Evolutionary conservation across 768 basidiomycete genomes (phyloP), one percentile per base, ranked within the genome.

Genomic region (Lactarius vividus): DNA sequence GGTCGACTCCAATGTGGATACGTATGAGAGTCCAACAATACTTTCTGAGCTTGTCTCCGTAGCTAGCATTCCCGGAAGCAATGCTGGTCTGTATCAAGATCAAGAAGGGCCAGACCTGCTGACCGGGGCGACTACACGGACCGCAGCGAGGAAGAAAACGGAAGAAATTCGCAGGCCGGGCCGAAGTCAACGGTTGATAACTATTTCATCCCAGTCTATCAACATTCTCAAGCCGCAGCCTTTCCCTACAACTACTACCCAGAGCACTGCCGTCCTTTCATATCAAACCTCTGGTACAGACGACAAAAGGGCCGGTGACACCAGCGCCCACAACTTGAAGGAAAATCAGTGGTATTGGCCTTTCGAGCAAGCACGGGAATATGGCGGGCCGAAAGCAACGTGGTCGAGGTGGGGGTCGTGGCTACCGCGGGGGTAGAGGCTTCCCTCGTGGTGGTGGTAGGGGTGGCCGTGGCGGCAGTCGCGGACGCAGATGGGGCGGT

Each of bases 381-480:
- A 66, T 57, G 54, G 39, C 42, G 26, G 63, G 69, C 33, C 29
- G 70, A 46, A 68, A 73, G 9, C 69, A 72, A 20, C 56, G 55
- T 40, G 64, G 61, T 31, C 61, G 72, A 55, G 37, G 69, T 62
- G 67, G 75, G n/a, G 65, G 71, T 37, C 73, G 72, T 57, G 63
- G 60, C 53, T 53, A 62, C 6, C 64, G 72, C 40, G 75, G 72
- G 4, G 69, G 75, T 65, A 75, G 75, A 44, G 73, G 75, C 53
- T 20, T 44, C 26, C 62, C 62, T 11, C 66, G 73, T 44, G 74
- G 74, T 5, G 69, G 74, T 67, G 74, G 76, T 29, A 72, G 76
- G n/a, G 67, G 75, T 42, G 71, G 75, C 37, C 71, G 75, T 23
- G 71, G 71, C 1, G 46, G 72, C 0, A 61, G 74, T 58, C 73